Conservation (phyloP, 345 rosid species). For the Camelina hispida region DNA sequence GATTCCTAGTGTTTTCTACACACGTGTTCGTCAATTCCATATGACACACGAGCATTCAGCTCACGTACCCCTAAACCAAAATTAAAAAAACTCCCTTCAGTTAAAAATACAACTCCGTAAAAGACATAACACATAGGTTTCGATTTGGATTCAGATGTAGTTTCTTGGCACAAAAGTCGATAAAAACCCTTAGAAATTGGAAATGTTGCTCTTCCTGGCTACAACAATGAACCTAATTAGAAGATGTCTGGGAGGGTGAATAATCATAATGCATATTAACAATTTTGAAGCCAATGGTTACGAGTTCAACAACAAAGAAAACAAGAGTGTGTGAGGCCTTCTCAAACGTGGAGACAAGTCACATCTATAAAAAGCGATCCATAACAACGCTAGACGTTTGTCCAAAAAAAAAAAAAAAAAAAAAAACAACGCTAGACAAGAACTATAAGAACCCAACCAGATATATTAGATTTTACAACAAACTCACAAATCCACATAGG, state of each 20-base stretch:
- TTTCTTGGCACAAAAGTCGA: background rate
- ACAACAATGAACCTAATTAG: background rate
- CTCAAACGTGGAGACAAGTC: conserved; percentile 25
- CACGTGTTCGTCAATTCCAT: background rate
- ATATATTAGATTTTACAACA: conserved; percentile 28
- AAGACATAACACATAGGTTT: background rate
- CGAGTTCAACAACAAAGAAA: conserved; percentile 9
- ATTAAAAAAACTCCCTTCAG: too few relatives aligned
- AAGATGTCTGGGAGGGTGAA: background rate
- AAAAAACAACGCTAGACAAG: conserved; percentile 1
- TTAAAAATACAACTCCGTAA: background rate
- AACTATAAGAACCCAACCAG: conserved; percentile 20
- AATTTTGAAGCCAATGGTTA: conserved; percentile 17
- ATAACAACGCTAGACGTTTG: background rate
- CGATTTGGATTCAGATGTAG: background rate
- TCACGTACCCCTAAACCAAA: background rate
- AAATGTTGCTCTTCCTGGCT: background rate
- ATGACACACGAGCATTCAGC: background rate
- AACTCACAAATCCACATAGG: conserved; percentile 40
- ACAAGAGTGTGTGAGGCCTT: background rate
- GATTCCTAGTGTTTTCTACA: conserved; percentile 14
- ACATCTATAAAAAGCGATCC: conserved; percentile 18
- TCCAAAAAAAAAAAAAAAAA: too few relatives aligned
- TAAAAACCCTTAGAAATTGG: background rate
- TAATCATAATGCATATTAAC: conserved; percentile 18